Evolutionary conservation across 176 grass and related monocot species (phyloP).

Genomic region (Oryza brachyantha): DNA sequence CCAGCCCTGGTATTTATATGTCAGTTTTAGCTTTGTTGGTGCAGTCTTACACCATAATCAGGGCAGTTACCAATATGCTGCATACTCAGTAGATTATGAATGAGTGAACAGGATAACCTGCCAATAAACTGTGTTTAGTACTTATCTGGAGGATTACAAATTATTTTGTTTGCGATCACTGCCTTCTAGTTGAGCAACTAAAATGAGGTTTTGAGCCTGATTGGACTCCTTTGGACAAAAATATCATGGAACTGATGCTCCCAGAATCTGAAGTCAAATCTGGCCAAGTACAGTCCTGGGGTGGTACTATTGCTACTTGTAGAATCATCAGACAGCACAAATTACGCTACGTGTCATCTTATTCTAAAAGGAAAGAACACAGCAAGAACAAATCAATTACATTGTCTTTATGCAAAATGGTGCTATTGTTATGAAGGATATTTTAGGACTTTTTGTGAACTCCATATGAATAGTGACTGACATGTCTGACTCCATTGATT

Average conservation of each 20-base stretch:
- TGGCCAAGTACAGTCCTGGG: conserved; percentile 23
- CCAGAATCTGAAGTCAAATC: conserved; percentile 29
- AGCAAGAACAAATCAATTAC: conserved; percentile 1
- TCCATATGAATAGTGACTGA: neutral
- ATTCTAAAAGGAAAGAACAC: conserved; percentile 22
- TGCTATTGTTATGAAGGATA: neutral
- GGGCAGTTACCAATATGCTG: neutral
- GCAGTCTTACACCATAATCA: neutral
- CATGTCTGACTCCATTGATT: neutral
- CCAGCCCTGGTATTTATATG: conserved; percentile 43
- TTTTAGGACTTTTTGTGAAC: neutral
- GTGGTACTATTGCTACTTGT: conserved; percentile 20
- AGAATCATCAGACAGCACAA: conserved; percentile 10
- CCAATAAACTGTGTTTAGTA: conserved; percentile 1
- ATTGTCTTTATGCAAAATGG: neutral
- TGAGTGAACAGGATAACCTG: neutral
- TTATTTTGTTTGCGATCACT: conserved; percentile 15
- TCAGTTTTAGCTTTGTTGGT: neutral
- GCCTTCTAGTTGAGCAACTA: conserved; percentile 12
- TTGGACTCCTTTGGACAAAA: conserved; percentile 40
- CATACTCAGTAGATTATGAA: conserved; percentile 24
- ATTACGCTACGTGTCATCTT: conserved; percentile 9
- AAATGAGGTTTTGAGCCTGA: conserved; percentile 32
- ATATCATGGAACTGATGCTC: conserved; percentile 38
- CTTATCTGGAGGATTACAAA: neutral